Percentiles rank a stretch among this genome's conserved stretches.
Evolutionary conservation across 2,329 filamentous ascomycete genomes (phyloP).

Genomic region (Penicillium sp.): DNA sequence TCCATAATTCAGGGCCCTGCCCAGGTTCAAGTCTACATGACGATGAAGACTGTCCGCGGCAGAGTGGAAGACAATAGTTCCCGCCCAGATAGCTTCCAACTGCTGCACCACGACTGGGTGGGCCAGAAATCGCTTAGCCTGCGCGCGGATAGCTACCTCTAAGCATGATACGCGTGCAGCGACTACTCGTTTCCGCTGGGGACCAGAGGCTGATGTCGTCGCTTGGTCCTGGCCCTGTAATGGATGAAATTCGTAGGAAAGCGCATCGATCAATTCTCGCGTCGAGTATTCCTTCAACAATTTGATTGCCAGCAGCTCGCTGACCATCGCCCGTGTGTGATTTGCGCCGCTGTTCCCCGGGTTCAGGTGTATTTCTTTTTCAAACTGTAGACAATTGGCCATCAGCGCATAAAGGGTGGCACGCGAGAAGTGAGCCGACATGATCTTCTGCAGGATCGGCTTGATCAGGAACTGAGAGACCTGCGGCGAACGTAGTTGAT

Average conservation of each 20-base stretch:
- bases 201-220: conserved; percentile 33
- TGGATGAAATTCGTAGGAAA: conserved; percentile 93
- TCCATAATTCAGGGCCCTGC: conserved; percentile 26
- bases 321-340: conserved; percentile 79
- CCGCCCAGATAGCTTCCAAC: conserved; percentile 95
- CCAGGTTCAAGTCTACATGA: conserved; percentile 40
- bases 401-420: conserved; percentile 86
- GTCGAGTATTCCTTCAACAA: conserved; percentile 85
- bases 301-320: conserved; percentile 86
- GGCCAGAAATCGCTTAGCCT: conserved; percentile 86
- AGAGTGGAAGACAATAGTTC: conserved; percentile 90
- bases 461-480: conserved; percentile 94
- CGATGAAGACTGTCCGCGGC: conserved; percentile 81
- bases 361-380: conserved; percentile 76
- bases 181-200: conserved; percentile 49
- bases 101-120: conserved; percentile 91
- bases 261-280: conserved; percentile 83
- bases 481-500: conserved; percentile 91
- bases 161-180: conserved; percentile 81
- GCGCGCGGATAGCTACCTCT: conserved; percentile 87
- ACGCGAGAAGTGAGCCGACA: conserved; percentile 74
- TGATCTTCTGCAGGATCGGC: conserved; percentile 88
- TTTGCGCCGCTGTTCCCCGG: conserved; percentile 81
- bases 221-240: conserved; percentile 69
- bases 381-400: conserved; percentile 90